Base-by-base conservation (phyloP, 2,329 filamentous ascomycete species). In the Bipolaris oryzae region DNA sequence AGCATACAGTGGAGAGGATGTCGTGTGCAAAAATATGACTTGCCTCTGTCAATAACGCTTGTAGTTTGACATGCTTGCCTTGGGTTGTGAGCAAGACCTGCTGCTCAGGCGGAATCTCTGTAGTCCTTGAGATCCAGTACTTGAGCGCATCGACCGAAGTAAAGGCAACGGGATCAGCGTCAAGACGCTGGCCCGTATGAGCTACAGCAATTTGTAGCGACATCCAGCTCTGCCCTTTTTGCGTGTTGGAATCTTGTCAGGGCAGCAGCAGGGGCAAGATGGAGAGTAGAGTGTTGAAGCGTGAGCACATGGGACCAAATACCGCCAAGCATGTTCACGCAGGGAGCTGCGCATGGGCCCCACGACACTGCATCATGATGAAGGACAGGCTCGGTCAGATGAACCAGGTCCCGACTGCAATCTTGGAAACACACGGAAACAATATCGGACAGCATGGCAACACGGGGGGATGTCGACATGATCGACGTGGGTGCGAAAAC, bases 171-270 rank as follows among this genome's bases (percentile, higher is more conserved):
- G 88, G 86, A 79, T 96, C 91, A 76, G 90, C 85, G 76, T 88
- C 84, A 74, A 96, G 84, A 79, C 89, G 89, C 83, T 92, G 89
- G 82, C 94, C 94, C 78, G 90, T 92, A 81, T 96, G 93, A 84
- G 92, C 92, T 75, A 96, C 89, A 82, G 92, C 91, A 79, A 96
- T 88, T 81, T 91, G 87, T 76, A 94, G 86, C 81, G 91, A 90
- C 92, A 96, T 96, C 79, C 82, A 85, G 62, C 57, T 54, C 57
- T 52, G 57, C 62, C 62, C 62, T 70, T 31, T 61, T 57, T 66
- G 59, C 66, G 64, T 60, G 53, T 55, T 49, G 47, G 23, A 47
- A 28, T 60, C 56, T 51, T 64, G 60, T 62, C 62, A 55, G 61
- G 58, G 64, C 61, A 57, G 62, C 58, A 56, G 52, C 57, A 51